phyloP scores from a whole-genome alignment of 345 rosid genomes.

The Murraya paniculata region DNA sequence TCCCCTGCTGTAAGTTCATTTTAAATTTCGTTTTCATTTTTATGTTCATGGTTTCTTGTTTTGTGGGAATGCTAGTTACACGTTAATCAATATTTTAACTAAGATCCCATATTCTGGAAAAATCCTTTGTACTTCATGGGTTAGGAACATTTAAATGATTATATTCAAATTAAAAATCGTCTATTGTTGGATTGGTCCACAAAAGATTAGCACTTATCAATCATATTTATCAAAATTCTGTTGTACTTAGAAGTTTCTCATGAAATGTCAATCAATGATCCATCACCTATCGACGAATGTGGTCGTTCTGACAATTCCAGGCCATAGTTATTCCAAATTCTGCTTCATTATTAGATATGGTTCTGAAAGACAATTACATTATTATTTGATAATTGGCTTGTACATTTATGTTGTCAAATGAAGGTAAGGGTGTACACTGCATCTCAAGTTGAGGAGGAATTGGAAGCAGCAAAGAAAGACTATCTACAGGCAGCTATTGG shows the following conservation, averaged over 20 bases:
- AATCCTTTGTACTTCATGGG: not conserved
- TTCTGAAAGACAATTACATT: not conserved
- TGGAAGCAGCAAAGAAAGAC: constrained; percentile 77
- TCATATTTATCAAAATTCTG: not conserved
- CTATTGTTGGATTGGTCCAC: no score
- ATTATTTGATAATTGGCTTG: not conserved
- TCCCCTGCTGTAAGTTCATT: constrained; percentile 78
- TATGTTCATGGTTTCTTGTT: not conserved
- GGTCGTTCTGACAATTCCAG: not conserved
- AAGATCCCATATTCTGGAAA: not conserved
- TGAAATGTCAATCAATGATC: not conserved
- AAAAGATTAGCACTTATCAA: no score
- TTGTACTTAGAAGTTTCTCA: not conserved
- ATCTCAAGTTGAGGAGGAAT: constrained; percentile 61
- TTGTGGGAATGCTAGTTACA: not conserved
- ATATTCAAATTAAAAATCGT: not conserved
- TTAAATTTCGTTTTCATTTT: not conserved
- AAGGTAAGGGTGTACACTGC: constrained; percentile 90
- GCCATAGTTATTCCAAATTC: not conserved
- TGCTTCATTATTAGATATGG: not conserved
- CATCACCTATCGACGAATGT: not conserved
- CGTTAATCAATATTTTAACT: not conserved
- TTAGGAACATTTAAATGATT: not conserved
- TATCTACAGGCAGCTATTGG: constrained; percentile 81
- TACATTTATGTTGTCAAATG: constrained; percentile 5